Base-by-base conservation (phyloP, 768 basidiomycete genomes). In the Multifurca ochricompacta region DNA sequence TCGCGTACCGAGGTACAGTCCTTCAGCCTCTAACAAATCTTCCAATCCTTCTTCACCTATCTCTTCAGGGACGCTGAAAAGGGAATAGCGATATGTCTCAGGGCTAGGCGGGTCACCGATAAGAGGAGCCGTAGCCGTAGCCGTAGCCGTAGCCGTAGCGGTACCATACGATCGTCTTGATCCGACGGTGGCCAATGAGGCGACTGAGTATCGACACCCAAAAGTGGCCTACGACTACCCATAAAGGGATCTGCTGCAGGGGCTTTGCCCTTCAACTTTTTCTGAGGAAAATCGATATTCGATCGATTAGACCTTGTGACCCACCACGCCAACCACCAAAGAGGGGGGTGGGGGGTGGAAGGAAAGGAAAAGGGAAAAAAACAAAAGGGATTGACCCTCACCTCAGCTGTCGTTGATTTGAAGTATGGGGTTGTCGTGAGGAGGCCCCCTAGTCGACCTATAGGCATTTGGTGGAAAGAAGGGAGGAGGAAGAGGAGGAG, bases 1-100 rank as follows among this genome's bases (percentile, higher is more conserved):
- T n/a, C n/a, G n/a, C 58, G 32, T n/a, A 61, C 60, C 60, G n/a
- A 59, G 30, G 51, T 56, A 61, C 13, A 61, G 35, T 14, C 60
- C 58, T 19, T 53, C 42, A 7, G 45, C 58, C 36, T 56, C 60
- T 4, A 61, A 32, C 18, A 51, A 9, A 10, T 31, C 50, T 35
- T 57, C 56, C 47, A 58, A n/a, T 7, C 44, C 47, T 3, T 49
- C 53, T 8, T 56, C 54, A 3, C 37, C 60, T 47, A 50, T 28
- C 36, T 61, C 60, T 47, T 61, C 60, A 34, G 53, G 53, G 1
- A 61, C 60, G 23, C 59, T 39, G 19, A 32, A 50, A 28, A 59
- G 58, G 37, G 25, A 19, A 25, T 48, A 40, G 42, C 48, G 51
- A 32, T 49, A 52, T 31, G 46, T 49, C 37, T 59, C 60, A 41